Conservation (phyloP, 2,329 filamentous ascomycete genomes). For the Lecanicillium sp. region DNA sequence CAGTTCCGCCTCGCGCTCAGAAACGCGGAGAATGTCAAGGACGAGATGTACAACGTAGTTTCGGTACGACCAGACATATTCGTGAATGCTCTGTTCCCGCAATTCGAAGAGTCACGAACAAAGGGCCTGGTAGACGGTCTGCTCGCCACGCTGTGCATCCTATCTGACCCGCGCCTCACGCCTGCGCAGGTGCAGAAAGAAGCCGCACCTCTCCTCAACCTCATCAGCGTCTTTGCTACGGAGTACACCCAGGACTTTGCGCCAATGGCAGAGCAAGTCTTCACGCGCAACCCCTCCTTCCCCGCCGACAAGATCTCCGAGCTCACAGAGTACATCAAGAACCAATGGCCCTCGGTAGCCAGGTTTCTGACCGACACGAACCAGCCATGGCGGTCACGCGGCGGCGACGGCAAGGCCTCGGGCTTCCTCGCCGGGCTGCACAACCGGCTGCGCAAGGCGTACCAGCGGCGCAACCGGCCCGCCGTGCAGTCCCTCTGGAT, state of each 20-base stretch:
- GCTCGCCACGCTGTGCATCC: conserved; percentile 26
- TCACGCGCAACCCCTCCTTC: conserved; percentile 14
- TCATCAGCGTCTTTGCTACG: conserved; percentile 3
- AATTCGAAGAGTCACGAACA: conserved; percentile 22
- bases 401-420: background rate
- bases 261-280: background rate
- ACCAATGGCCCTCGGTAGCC: conserved; percentile 24
- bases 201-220: conserved; percentile 25
- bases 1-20: background rate
- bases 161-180: conserved; percentile 23
- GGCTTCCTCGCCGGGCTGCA: conserved; percentile 20
- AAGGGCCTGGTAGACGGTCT: conserved; percentile 26
- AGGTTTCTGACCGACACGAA: conserved; percentile 21
- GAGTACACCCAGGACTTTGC: background rate
- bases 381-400: conserved; percentile 19
- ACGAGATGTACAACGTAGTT: background rate
- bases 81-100: conserved; percentile 27
- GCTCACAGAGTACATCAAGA: conserved; percentile 23
- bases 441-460: conserved; percentile 25
- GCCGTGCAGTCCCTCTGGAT: conserved; percentile 29
- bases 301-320: conserved; percentile 17
- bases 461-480: conserved; percentile 24
- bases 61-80: background rate
- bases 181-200: conserved; percentile 13
- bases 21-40: background rate